phyloP scores from a whole-genome alignment of 2,329 filamentous ascomycete genomes.

The Ciborinia camelliae region DNA sequence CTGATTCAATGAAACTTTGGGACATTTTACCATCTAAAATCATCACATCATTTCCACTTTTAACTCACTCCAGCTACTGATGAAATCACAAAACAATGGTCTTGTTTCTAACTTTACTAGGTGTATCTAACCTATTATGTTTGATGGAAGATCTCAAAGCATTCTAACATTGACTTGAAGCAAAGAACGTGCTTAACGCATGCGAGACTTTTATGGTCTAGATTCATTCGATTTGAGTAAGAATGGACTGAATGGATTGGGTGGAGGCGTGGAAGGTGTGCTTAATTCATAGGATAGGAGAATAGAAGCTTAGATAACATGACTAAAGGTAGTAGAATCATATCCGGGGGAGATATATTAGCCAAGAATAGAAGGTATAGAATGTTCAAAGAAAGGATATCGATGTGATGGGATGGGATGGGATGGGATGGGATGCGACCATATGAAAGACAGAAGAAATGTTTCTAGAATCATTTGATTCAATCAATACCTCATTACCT shows the following conservation, averaged over 20 bases:
- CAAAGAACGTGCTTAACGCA: slow-evolving; percentile 7
- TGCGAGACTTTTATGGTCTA: neutral
- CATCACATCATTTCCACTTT: neutral
- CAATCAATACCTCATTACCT: too few species aligned
- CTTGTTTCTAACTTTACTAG: neutral
- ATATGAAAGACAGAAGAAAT: neutral
- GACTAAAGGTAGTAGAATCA: slow-evolving; percentile 1
- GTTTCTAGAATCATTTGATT: neutral
- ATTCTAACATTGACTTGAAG: neutral
- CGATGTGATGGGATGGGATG: too few species aligned
- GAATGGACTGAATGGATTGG: neutral
- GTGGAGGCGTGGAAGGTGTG: neutral
- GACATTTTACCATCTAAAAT: neutral
- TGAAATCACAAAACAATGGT: neutral
- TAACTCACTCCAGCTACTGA: neutral
- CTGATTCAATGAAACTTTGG: neutral
- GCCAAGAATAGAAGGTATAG: too few species aligned
- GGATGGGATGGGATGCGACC: neutral
- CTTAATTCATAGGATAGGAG: neutral
- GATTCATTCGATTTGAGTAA: neutral
- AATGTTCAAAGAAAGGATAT: too few species aligned
- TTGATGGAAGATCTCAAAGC: neutral
- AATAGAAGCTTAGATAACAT: neutral
- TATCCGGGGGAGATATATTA: neutral
- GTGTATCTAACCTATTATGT: neutral